Base-by-base conservation (phyloP, 1,139 yeast species). In the Blastobotrys petasosporus region DNA sequence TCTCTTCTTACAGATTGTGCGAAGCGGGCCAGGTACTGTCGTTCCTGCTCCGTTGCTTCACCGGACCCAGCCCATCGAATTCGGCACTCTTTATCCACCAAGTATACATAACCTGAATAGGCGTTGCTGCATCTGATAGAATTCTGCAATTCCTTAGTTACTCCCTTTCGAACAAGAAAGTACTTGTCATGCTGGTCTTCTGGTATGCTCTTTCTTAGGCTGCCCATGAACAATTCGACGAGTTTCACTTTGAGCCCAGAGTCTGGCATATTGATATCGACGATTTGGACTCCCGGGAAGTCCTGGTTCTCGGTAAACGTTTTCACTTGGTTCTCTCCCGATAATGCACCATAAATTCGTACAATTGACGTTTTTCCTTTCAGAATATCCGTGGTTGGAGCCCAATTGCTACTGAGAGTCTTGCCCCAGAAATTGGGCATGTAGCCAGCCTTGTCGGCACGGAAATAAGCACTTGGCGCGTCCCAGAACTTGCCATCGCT, bases 21-120 rank as follows among this genome's bases (percentile, higher is more conserved):
- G 44, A 83, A 76, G 56, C 76, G 80, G 86, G 88, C 82, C 55
- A 85, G 64, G 30, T 77, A 67, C n/a, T 69, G 66, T 42, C 70
- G 66, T 55, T 90, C 97, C 32, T 74, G 73, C 9, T 75, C 79
- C 13, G 73, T 71, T 2, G 95, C 83, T 42, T 74, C 76, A 1
- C 98, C 98, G 59, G 94, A 79, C 1, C 90, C 86, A 12, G 90
- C 92, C 97, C 97, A 92, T 57, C 98, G 73, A 42, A 92, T 81
- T 56, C 76, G 80, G 45, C 85, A 83, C 12, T 79, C 70, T 13
- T 71, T 70, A 59, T 92, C 98, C 32, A 92, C 73, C 13, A 92
- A 69, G 56, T 87, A 84, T 8, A 87, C 70, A 61, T 86, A 90
- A 0, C 98, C 97, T 1, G 94, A 79, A 55, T 84, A 85, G 39